phyloP scores from a whole-genome alignment of 768 basidiomycete species.

The Suillus weaverae region DNA sequence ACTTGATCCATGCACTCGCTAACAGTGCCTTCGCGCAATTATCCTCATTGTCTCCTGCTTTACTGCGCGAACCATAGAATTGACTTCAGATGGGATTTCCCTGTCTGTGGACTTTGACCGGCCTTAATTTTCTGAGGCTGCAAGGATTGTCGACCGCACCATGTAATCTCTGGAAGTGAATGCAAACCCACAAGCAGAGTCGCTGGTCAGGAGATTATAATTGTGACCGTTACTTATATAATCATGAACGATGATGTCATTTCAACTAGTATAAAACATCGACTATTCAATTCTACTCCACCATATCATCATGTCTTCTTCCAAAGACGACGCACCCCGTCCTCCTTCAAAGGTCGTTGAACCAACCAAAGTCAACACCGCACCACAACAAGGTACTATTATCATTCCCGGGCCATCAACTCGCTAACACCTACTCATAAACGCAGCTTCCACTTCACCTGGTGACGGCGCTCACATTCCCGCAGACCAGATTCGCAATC shows the following conservation, averaged over 20 bases:
- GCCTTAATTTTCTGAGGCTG: constrained; percentile 74
- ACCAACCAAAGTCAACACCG: constrained; percentile 28
- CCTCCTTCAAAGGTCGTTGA: constrained; percentile 27
- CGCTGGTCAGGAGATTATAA: constrained; percentile 81
- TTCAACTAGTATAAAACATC: not conserved
- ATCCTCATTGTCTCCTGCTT: constrained; percentile 53
- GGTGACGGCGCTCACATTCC: constrained; percentile 37
- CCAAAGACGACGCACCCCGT: not conserved
- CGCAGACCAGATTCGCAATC: constrained; percentile 26
- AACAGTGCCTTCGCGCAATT: constrained; percentile 78
- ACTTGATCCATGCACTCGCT: constrained; percentile 79
- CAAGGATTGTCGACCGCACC: constrained; percentile 77
- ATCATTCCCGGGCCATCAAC: not conserved
- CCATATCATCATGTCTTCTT: not conserved
- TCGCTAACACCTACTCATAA: not conserved
- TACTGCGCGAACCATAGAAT: constrained; percentile 31
- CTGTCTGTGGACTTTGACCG: constrained; percentile 54
- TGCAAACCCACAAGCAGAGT: constrained; percentile 67
- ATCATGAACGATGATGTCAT: constrained; percentile 2
- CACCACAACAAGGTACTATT: constrained; percentile 41
- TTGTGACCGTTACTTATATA: not conserved
- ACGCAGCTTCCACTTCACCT: constrained; percentile 35
- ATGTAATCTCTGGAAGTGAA: constrained; percentile 66
- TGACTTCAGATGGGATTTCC: constrained; percentile 17
- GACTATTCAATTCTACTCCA: not conserved